These are phyloP conservation scores for Omphalea diandra DNA, from an alignment of 441 rosid species.

Conservation along the genomic window DNA sequence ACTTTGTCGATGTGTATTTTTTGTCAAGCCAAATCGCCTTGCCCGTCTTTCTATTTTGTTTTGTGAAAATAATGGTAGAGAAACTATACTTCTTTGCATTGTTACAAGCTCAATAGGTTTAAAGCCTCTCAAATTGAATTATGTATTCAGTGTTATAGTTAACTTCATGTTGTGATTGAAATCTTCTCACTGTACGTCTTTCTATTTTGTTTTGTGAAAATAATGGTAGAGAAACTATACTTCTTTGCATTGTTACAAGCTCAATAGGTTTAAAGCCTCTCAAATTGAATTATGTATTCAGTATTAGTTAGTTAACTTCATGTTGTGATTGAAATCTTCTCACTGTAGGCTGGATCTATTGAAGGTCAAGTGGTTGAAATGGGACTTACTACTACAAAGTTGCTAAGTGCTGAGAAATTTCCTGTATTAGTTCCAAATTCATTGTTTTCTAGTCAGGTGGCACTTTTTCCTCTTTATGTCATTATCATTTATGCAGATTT, in stretches of 20 bases:
- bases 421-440: slow-evolving; percentile 90
- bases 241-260: slow-evolving; percentile 2
- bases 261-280: background rate
- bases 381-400: slow-evolving; percentile 80
- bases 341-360: slow-evolving; percentile 72
- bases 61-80: background rate
- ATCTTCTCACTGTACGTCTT: background rate
- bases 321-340: slow-evolving; percentile 2
- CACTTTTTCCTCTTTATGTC: background rate
- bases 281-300: background rate
- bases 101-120: background rate
- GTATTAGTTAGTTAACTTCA: too few species aligned
- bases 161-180: too few species aligned
- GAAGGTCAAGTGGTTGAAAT: slow-evolving; percentile 94
- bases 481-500: background rate
- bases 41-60: background rate
- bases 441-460: slow-evolving; percentile 89
- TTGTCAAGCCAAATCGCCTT: slow-evolving; percentile 3
- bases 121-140: background rate
- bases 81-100: background rate
- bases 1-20: background rate
- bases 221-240: background rate
- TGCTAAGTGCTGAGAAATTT: slow-evolving; percentile 75
- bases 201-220: background rate
- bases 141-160: background rate